Conservation (phyloP, 768 basidiomycete genomes). For the Russula brevipes region DNA sequence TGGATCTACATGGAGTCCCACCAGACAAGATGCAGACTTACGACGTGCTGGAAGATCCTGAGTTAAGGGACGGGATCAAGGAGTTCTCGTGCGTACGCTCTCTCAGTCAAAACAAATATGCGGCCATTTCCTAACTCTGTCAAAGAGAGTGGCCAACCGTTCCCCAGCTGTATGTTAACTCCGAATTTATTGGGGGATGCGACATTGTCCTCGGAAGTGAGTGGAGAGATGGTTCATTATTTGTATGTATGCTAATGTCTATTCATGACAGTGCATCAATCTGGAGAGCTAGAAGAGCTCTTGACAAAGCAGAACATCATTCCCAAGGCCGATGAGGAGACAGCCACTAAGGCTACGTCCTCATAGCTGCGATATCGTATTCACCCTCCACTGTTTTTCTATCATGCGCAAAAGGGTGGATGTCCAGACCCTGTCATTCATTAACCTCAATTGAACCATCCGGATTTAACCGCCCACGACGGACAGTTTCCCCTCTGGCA, state of each 20-base stretch:
- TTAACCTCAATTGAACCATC: constrained; percentile 54
- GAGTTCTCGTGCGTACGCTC: constrained; percentile 83
- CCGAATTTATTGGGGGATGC: constrained; percentile 95
- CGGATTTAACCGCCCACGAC: constrained; percentile 38
- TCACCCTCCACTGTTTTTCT: not conserved
- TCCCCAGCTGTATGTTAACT: constrained; percentile 90
- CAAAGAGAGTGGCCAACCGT: constrained; percentile 95
- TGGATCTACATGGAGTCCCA: constrained; percentile 79
- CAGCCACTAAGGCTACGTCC: constrained; percentile 23
- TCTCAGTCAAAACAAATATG: not conserved
- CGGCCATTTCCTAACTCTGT: constrained; percentile 2
- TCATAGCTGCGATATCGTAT: constrained; percentile 7
- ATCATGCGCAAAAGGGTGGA: not conserved
- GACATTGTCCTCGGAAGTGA: constrained; percentile 88
- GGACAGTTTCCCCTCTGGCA: constrained; percentile 72
- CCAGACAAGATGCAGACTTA: constrained; percentile 80
- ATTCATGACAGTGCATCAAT: constrained; percentile 77
- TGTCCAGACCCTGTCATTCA: constrained; percentile 14
- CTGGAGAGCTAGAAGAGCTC: constrained; percentile 83
- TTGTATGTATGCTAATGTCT: constrained; percentile 10
- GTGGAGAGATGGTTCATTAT: constrained; percentile 33
- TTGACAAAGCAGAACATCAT: constrained; percentile 69
- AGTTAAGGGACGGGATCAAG: constrained; percentile 83
- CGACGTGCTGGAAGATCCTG: constrained; percentile 81
- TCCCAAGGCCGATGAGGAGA: constrained; percentile 39